Evolutionary conservation across 164 flowering plant genomes (phyloP), one percentile per base, ranked within the genome.

Genomic region (Pachysandra terminalis): DNA sequence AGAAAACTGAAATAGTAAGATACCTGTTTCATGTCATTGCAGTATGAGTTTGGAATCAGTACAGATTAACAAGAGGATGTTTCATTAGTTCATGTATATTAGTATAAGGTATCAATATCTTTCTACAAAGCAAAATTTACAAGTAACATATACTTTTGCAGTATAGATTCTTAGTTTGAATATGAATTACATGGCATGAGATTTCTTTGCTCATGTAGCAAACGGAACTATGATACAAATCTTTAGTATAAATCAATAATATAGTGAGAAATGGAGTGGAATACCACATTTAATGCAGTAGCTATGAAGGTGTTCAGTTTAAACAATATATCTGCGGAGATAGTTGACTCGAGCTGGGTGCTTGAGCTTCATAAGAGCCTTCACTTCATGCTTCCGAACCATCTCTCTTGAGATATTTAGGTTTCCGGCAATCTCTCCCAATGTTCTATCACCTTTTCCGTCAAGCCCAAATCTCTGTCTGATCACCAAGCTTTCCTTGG

Each of bases 341-440:
- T 90, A 95, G 69, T 91, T 92, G 32, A 90, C 86, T 74, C 97
- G 82, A 69, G 97, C 78, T 16, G 96, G 96, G 79, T 90, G 96
- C 84, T 95, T 92, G 68, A 95, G 96, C 83, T 96, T 96, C 99
- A 96, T 88, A 28, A 96, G 86, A 60, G 96, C 99, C 80, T 95
- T 95, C 61, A 90, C 85, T 81, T 95, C 98, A 64, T 95, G 84
- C 81, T 92, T 92, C 55, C 99, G 72, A 1, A 95, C 99, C 98
- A 95, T 95, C 79, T 95, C 99, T 74, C 98, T 82, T n/a, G 99
- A 95, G 61, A 92, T 90, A 59, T 82, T 90, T 53, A 95, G 78
- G 80, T 92, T 96, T 16, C 97, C 95, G 0, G 96, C 98, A 27
- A 96, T 92, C 74, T 96, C 99, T 56, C 97, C 96, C 71, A 96